Evolutionary conservation across 2,329 filamentous ascomycete genomes (phyloP).

Genomic region (Aspergillus sp.): DNA sequence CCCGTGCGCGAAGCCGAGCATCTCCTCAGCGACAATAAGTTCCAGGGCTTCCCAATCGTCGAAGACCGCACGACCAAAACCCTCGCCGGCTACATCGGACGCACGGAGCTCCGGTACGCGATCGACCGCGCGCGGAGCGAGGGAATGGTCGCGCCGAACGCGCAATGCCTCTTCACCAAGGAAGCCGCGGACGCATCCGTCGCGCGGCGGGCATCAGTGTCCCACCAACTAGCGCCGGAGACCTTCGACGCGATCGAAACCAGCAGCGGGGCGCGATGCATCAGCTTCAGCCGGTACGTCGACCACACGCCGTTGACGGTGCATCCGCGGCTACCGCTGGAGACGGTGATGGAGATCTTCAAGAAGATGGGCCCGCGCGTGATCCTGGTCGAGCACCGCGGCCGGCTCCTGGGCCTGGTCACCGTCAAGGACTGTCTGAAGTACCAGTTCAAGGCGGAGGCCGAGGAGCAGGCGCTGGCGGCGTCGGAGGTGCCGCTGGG

Average conservation of each 20-base stretch:
- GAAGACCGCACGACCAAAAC: constrained; percentile 61
- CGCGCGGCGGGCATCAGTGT: constrained; percentile 19
- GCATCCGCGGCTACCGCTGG: constrained; percentile 80
- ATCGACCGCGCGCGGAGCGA: constrained; percentile 69
- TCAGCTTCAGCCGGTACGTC: constrained; percentile 81
- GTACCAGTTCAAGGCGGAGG: constrained; percentile 94
- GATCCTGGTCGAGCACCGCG: constrained; percentile 84
- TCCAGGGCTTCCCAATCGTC: constrained; percentile 88
- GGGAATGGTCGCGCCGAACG: constrained; percentile 53
- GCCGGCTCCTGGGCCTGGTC: constrained; percentile 71
- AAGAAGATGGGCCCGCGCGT: constrained; percentile 94
- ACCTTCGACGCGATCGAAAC: constrained; percentile 53
- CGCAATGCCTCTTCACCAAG: constrained; percentile 63
- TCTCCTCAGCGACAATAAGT: constrained; percentile 67
- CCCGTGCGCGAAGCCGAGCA: constrained; percentile 67
- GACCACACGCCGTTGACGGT: constrained; percentile 84
- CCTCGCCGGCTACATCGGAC: constrained; percentile 83
- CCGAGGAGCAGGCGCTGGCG: constrained; percentile 56
- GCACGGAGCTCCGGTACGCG: constrained; percentile 84
- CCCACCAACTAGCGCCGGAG: constrained; percentile 29
- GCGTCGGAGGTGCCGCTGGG: constrained; percentile 20
- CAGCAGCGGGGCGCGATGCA: constrained; percentile 45
- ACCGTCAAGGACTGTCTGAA: constrained; percentile 96
- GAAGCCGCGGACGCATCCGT: constrained; percentile 36
- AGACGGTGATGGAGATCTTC: constrained; percentile 98